A percentile compares a stretch with the other conserved stretches of the same genome.
These are phyloP conservation scores for Saitoella complicata DNA, from an alignment of 805 yeast genomes.

Conservation along the genomic window DNA sequence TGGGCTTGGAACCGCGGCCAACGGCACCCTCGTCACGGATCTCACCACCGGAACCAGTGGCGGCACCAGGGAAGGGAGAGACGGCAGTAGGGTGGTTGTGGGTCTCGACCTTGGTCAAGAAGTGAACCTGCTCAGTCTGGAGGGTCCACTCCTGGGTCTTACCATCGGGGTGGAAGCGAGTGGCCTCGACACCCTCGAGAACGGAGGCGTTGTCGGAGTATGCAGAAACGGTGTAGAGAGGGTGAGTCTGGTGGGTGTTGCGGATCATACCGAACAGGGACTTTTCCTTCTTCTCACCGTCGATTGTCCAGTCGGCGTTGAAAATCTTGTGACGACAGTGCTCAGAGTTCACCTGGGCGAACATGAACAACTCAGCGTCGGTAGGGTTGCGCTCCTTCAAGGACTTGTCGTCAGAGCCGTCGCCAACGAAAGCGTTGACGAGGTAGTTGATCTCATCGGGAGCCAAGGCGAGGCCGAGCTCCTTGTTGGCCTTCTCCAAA, in stretches of 20 bases:
- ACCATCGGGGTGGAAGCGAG: slow-evolving; percentile 60
- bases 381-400: slow-evolving; percentile 63
- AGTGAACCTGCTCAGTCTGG: slow-evolving; percentile 63
- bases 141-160: slow-evolving; percentile 57
- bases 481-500: slow-evolving; percentile 59
- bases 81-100: slow-evolving; percentile 99
- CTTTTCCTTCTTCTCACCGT: slow-evolving; percentile 54
- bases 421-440: slow-evolving; percentile 58
- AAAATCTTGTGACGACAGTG: slow-evolving; percentile 98
- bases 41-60: slow-evolving; percentile 99
- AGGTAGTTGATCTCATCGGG: slow-evolving; percentile 83
- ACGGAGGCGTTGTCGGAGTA: slow-evolving; percentile 98
- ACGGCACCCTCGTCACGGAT: slow-evolving; percentile 99
- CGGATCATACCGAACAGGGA: slow-evolving; percentile 88
- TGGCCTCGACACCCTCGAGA: slow-evolving; percentile 62
- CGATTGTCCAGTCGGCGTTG: slow-evolving; percentile 96
- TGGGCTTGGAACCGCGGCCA: slow-evolving; percentile 93
- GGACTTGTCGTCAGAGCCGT: slow-evolving; percentile 29
- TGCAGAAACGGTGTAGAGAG: slow-evolving; percentile 77
- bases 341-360: slow-evolving; percentile 98
- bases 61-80: slow-evolving; percentile 98
- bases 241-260: slow-evolving; percentile 70
- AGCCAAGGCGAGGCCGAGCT: slow-evolving; percentile 87
- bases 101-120: slow-evolving; percentile 90
- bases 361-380: slow-evolving; percentile 95